Conservation (phyloP, 306 rosid species). For the Prunus padus region DNA sequence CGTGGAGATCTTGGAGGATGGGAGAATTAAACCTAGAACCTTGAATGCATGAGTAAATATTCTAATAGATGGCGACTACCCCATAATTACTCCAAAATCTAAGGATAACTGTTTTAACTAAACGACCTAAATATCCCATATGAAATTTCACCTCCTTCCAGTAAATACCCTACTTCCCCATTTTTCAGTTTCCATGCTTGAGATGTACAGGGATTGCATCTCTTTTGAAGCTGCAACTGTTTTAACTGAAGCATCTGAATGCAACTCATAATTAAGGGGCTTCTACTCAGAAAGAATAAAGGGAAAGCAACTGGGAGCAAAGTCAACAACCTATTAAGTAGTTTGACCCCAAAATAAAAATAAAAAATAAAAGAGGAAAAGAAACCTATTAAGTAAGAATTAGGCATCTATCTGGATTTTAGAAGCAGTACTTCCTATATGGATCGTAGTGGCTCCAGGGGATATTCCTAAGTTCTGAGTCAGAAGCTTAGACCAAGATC, state of each 20-base stretch:
- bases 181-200: background rate
- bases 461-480: background rate
- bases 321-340: slow-evolving; percentile 1
- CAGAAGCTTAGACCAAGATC: background rate
- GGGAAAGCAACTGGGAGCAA: background rate
- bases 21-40: fast-evolving
- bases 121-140: background rate
- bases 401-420: background rate
- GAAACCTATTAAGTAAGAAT: background rate
- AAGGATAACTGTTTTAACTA: background rate
- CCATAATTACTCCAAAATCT: background rate
- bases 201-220: background rate
- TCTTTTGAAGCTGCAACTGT: background rate
- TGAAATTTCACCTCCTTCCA: background rate
- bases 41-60: too few relatives aligned
- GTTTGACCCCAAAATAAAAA: too few relatives aligned
- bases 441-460: background rate
- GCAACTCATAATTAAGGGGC: background rate
- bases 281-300: background rate
- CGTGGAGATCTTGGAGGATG: too few relatives aligned
- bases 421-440: background rate
- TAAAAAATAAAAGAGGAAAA: too few relatives aligned
- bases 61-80: background rate
- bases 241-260: background rate
- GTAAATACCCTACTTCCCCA: background rate